Percentiles rank a stretch among this genome's conserved stretches.
phyloP scores from a whole-genome alignment of 371 early-diverging fungal genomes.

The Mucor racemosus region DNA sequence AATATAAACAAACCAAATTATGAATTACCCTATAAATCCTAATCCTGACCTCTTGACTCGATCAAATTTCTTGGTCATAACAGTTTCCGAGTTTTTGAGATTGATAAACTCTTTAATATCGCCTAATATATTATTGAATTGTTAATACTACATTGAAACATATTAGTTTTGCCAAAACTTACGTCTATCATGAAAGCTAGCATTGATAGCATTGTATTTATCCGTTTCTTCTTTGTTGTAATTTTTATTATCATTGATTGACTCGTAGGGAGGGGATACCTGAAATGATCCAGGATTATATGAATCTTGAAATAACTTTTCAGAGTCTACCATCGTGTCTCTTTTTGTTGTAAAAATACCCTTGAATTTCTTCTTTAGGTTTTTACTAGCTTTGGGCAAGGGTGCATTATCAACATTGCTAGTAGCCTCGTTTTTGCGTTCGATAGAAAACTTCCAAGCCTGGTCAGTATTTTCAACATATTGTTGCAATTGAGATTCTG shows the following conservation, averaged over 20 bases:
- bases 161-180: no score
- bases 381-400: not conserved
- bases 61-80: not conserved
- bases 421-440: not conserved
- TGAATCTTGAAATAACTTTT: not conserved
- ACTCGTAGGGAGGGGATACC: not conserved
- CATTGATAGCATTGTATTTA: not conserved
- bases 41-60: not conserved
- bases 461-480: not conserved
- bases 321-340: no score
- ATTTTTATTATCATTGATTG: not conserved
- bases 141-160: no score
- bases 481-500: conserved; percentile 1
- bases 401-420: not conserved
- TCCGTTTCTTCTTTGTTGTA: not conserved
- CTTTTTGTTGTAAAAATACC: not conserved
- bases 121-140: not conserved
- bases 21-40: conserved; percentile 11
- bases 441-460: not conserved
- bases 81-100: not conserved
- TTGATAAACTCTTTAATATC: conserved; percentile 13
- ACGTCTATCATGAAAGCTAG: conserved; percentile 14
- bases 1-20: no score
- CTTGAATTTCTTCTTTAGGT: not conserved
- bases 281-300: not conserved